Conservation (phyloP, 345 rosid species). For the Adansonia digitata region DNA sequence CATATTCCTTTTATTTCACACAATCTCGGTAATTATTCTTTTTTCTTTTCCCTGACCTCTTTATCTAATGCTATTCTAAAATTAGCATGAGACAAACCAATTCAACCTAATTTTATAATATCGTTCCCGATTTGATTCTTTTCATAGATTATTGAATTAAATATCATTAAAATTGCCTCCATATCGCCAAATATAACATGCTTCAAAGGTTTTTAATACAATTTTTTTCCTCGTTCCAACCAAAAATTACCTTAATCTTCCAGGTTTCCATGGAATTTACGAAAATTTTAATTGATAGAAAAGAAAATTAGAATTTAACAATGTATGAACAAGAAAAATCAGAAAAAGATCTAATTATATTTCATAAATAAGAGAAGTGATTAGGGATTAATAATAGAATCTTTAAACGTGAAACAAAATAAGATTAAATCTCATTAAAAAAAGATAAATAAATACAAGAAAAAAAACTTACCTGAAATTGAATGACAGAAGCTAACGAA, state of each 20-base stretch:
- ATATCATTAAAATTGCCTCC: background rate
- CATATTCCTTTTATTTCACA: background rate
- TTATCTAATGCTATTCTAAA: background rate
- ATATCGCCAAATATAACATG: background rate
- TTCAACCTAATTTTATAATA: background rate
- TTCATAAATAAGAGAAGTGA: background rate
- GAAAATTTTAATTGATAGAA: background rate
- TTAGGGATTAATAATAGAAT: background rate
- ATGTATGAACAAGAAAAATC: background rate
- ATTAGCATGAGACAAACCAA: background rate
- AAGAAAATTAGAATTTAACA: background rate
- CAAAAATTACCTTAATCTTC: background rate
- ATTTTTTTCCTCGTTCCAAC: background rate
- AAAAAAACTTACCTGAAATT: background rate
- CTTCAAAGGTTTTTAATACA: background rate
- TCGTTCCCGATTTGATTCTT: background rate
- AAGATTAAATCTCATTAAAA: background rate
- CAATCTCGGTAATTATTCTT: background rate
- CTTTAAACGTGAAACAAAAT: background rate
- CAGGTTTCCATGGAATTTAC: background rate
- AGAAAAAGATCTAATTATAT: background rate
- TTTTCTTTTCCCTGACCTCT: background rate
- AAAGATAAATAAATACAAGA: background rate
- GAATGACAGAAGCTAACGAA: background rate
- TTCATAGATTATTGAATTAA: background rate